Evolutionary conservation across 148 eudicot species (phyloP), one percentile per base, ranked within the genome.

Genomic region (Arbutus unedo): DNA sequence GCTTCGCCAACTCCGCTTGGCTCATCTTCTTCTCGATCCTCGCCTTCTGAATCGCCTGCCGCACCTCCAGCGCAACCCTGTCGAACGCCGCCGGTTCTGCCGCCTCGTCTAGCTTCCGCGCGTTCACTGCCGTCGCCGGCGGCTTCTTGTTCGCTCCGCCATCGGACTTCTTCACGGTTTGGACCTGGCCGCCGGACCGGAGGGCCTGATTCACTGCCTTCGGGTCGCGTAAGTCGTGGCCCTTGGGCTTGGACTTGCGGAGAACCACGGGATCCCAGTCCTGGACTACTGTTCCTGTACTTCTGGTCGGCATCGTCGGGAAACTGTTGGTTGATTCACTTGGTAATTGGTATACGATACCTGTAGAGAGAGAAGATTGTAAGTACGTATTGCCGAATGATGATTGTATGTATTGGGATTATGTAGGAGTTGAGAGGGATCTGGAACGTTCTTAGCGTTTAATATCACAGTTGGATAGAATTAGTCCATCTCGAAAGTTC

Each of bases 181-280:
- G 88, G 15, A 93, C 91, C 68, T 89, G 88, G 4, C 31, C 87
- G 8, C 95, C 95, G 2, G 91, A 53, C 5, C 97, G 83, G 2
- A 93, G 45, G 0, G 98, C 98, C 71, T 89, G 89, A 90, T 91
- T 93, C 19, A 93, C 91, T 6, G 85, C 86, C 80, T 93, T 93
- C 2, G 90, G 92, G 83, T 92, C 88, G 0, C 92, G 90, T 10
- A 93, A 91, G 79, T 90, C 90, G 16, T 88, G 87, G 0, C 91
- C 48, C 75, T 87, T 93, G 2, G 93, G 90, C 53, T 85, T 88
- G 23, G 90, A 73, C 79, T 90, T 92, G 87, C 85, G 93, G 72
- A 92, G 86, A 0, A 92, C 91, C 15, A 93, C 88, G 0, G 98
- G 94, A 48, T 93, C 93, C 98, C 95, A 93, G 83, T 93, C 98